phyloP scores from a whole-genome alignment of 257 asterid species.

The Plectranthus barbatus region DNA sequence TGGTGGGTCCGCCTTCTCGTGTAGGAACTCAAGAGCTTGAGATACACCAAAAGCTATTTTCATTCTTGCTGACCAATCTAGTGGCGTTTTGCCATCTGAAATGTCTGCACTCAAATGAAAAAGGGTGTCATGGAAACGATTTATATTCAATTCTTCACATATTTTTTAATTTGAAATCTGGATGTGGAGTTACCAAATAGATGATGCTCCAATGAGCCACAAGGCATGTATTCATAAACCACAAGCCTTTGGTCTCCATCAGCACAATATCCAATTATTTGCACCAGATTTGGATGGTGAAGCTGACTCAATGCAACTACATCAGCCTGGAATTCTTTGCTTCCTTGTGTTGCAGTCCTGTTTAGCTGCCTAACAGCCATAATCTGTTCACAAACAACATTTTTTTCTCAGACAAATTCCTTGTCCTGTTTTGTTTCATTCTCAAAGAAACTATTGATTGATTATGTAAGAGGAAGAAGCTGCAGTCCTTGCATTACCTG shows the following conservation, averaged over 20 bases:
- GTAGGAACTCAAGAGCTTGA: slow-evolving; percentile 71
- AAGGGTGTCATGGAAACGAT: neutral
- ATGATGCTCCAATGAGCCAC: slow-evolving; percentile 27
- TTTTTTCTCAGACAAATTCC: no score
- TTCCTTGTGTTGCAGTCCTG: slow-evolving; percentile 67
- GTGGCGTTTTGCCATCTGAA: slow-evolving; percentile 33
- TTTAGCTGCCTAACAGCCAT: slow-evolving; percentile 83
- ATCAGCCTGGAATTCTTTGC: slow-evolving; percentile 67
- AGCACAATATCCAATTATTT: slow-evolving; percentile 72
- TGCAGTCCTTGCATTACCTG: slow-evolving; percentile 40
- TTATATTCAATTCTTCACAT: no score
- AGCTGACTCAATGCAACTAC: slow-evolving; percentile 53
- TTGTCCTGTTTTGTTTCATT: no score
- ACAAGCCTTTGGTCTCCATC: slow-evolving; percentile 54
- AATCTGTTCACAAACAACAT: no score
- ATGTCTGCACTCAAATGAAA: slow-evolving; percentile 34
- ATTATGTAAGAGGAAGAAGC: no score
- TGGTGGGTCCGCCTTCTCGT: slow-evolving; percentile 75
- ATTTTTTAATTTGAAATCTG: neutral
- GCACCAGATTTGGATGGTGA: slow-evolving; percentile 59
- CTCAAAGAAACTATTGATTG: no score
- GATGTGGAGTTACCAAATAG: slow-evolving; percentile 27
- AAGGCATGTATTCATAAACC: slow-evolving; percentile 41
- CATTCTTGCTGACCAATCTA: slow-evolving; percentile 72
- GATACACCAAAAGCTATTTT: slow-evolving; percentile 70